Base-by-base conservation (phyloP, 225 moss, liverwort and hornwort species). In the Asterella californica region DNA sequence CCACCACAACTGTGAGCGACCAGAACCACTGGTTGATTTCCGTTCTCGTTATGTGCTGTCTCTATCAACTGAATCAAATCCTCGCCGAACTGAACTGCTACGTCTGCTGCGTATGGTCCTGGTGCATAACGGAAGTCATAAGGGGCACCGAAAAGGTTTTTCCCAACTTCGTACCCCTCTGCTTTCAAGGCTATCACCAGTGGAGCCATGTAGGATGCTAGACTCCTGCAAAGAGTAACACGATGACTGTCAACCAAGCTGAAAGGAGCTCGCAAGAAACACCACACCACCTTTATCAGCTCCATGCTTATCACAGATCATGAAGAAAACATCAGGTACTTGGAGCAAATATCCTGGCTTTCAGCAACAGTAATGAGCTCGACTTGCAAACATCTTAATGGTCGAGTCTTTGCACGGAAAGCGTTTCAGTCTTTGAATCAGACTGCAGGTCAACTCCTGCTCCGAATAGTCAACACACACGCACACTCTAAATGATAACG, bases 81-180 rank as follows among this genome's bases (percentile, higher is more conserved):
- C 62, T 86, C 76, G 2, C 81, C 55, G 64, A 90, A 99, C 62
- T 83, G 55, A 0, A 87, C 77, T 33, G 94, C 93, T 4, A 92
- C 91, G 2, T 90, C 89, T 24, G 92, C 89, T 15, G 97, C 94
- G 45, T 92, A 90, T 11, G 94, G 97, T 24, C 94, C 94, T 0
- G 97, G 97, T 1, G 97, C 97, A 64, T 65, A 94, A 10, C 97
- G 91, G 79, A 99, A 99, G 79, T 99, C 94, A 60, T 99, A 99
- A 11, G 97, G 97, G 5, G 97, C 97, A 46, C 97, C 97, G 47
- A 82, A 94, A 0, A 99, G 76, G 0, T 93, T 89, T 76, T 91
- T 83, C 6, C 91, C 93, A 34, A 87, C 89, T 50, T 85, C 88
- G 74, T 93, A 99, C 1, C 94, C 94, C 52, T 77, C 85, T 2